These are phyloP conservation scores for Dendryphion nanum DNA, from an alignment of 2,329 filamentous ascomycete species.

Conservation along the genomic window DNA sequence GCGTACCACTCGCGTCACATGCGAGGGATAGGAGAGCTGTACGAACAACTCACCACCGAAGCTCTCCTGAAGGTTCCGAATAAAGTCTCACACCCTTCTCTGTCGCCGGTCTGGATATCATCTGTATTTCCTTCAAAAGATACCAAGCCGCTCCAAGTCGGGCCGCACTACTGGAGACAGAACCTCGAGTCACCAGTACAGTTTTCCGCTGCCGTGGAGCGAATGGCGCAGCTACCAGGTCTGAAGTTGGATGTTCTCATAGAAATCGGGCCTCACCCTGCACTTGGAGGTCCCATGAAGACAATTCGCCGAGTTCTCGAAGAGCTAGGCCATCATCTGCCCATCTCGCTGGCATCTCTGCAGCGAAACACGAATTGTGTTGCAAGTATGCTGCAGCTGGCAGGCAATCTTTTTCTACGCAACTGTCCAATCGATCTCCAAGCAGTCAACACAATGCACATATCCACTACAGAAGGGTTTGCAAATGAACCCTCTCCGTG, in stretches of 20 bases:
- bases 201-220: slow-evolving; percentile 12
- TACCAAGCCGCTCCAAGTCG: neutral
- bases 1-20: slow-evolving; percentile 32
- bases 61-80: slow-evolving; percentile 1
- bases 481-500: slow-evolving; percentile 3
- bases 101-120: slow-evolving; percentile 8
- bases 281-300: slow-evolving; percentile 42
- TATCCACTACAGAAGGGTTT: too few species aligned
- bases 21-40: slow-evolving; percentile 11
- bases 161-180: slow-evolving; percentile 14
- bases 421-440: slow-evolving; percentile 10
- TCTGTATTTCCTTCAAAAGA: slow-evolving; percentile 9
- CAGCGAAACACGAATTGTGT: slow-evolving; percentile 11
- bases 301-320: slow-evolving; percentile 37
- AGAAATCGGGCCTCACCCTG: slow-evolving; percentile 40
- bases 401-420: slow-evolving; percentile 11
- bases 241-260: slow-evolving; percentile 6
- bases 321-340: neutral
- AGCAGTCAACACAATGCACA: slow-evolving; percentile 9
- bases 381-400: slow-evolving; percentile 10
- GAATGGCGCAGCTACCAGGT: neutral
- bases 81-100: too few species aligned
- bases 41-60: slow-evolving; percentile 3
- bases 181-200: slow-evolving; percentile 19
- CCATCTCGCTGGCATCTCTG: slow-evolving; percentile 7